Conservation (phyloP, 2,329 filamentous ascomycete species). For the Dactylonectria macrodidyma region DNA sequence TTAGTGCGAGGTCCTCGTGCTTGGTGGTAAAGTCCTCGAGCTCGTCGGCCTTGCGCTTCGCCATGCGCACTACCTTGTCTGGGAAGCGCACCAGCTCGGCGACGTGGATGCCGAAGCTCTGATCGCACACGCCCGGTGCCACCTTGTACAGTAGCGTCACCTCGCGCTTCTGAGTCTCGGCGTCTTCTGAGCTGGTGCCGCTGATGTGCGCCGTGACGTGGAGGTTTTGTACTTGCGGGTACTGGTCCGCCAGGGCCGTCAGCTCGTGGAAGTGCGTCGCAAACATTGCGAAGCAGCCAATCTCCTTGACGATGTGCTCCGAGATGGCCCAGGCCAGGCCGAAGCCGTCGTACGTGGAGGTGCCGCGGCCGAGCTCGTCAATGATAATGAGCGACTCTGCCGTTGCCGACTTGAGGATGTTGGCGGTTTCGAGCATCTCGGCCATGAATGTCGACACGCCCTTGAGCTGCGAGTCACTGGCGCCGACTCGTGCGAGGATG, state of each 20-base stretch:
- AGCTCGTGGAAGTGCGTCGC: constrained; percentile 99
- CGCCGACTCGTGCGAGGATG: constrained; percentile 95
- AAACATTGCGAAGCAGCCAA: constrained; percentile 94
- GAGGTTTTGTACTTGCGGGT: constrained; percentile 90
- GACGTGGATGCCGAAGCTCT: constrained; percentile 98
- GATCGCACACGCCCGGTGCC: constrained; percentile 94
- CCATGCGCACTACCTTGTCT: constrained; percentile 98
- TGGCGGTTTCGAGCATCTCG: constrained; percentile 98
- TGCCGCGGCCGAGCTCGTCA: constrained; percentile 95
- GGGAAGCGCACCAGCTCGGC: constrained; percentile 97
- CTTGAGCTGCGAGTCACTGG: constrained; percentile 96
- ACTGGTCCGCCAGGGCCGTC: constrained; percentile 88
- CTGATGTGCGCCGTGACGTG: constrained; percentile 96
- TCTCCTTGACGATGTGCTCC: constrained; percentile 96
- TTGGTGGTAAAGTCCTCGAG: constrained; percentile 94
- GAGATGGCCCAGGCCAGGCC: constrained; percentile 99
- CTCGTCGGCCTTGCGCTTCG: constrained; percentile 98
- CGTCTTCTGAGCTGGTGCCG: constrained; percentile 58
- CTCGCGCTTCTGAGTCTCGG: constrained; percentile 74
- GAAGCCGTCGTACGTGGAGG: constrained; percentile 98
- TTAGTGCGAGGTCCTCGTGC: constrained; percentile 72
- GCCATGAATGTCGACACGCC: constrained; percentile 99
- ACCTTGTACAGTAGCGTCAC: constrained; percentile 98
- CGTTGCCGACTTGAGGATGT: constrained; percentile 97
- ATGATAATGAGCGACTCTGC: constrained; percentile 98